These are phyloP conservation scores for Spiromastix sp. DNA, from an alignment of 2,329 filamentous ascomycete genomes.

Conservation along the genomic window DNA sequence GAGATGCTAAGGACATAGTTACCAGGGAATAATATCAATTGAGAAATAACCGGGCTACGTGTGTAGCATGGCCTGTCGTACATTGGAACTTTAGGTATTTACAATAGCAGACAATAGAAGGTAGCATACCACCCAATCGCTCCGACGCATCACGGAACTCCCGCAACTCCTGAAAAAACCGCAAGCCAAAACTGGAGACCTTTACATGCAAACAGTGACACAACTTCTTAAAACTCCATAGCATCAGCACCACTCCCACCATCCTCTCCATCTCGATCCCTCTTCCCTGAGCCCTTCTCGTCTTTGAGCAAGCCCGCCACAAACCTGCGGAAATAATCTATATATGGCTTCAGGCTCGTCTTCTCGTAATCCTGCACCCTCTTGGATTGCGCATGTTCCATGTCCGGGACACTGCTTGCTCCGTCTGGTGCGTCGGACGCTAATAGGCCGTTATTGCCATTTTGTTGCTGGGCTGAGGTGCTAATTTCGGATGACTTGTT, in stretches of 20 bases:
- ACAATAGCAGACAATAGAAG: no score
- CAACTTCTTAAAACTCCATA: slow-evolving; percentile 62
- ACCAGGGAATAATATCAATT: no score
- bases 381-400: slow-evolving; percentile 24
- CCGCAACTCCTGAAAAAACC: no score
- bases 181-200: no score
- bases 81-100: no score
- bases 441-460: neutral
- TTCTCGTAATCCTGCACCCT: slow-evolving; percentile 86
- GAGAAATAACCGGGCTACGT: no score
- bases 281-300: slow-evolving; percentile 44
- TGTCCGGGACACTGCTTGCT: slow-evolving; percentile 11
- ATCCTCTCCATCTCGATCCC: slow-evolving; percentile 41
- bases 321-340: slow-evolving; percentile 79
- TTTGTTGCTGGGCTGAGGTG: no score
- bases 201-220: no score
- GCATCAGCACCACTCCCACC: slow-evolving; percentile 34
- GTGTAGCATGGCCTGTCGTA: no score
- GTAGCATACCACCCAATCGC: no score
- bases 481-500: slow-evolving; percentile 14
- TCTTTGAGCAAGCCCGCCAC: slow-evolving; percentile 72
- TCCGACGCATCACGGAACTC: no score
- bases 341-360: slow-evolving; percentile 85
- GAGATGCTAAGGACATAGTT: no score
- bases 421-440: neutral